phyloP scores from a whole-genome alignment of 495 filamentous ascomycete species.

The Neurospora sp. region DNA sequence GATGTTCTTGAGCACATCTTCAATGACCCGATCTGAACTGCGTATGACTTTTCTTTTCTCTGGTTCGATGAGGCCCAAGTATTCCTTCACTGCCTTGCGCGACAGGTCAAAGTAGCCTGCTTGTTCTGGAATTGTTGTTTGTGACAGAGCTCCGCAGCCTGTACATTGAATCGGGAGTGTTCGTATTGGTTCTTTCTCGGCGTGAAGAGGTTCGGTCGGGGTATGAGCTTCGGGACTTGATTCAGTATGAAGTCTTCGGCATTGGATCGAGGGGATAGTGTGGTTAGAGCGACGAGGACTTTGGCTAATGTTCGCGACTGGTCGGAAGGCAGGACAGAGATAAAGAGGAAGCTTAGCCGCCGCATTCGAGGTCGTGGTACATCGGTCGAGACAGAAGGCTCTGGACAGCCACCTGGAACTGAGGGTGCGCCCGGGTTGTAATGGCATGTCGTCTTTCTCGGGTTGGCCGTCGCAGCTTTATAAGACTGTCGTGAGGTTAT shows the following conservation, averaged over 20 bases:
- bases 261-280: conserved; percentile 13
- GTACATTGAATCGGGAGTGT: conserved; percentile 57
- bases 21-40: conserved; percentile 24
- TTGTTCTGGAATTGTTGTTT: conserved; percentile 55
- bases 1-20: conserved; percentile 29
- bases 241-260: conserved; percentile 22
- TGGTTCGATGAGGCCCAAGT: conserved; percentile 23
- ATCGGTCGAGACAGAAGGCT: conserved; percentile 29
- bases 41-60: conserved; percentile 12
- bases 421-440: conserved; percentile 14
- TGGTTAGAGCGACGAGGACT: conserved; percentile 6
- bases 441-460: conserved; percentile 4
- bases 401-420: conserved; percentile 31
- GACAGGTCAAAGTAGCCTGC: conserved; percentile 65
- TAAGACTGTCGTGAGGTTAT: background rate
- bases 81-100: conserved; percentile 43
- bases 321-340: conserved; percentile 31
- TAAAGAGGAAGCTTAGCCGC: conserved; percentile 27
- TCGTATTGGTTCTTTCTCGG: background rate
- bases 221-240: conserved; percentile 2
- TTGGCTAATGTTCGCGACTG: background rate
- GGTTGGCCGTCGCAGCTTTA: background rate
- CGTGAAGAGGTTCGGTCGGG: background rate
- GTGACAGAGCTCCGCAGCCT: conserved; percentile 81
- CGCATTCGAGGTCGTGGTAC: conserved; percentile 8